phyloP scores from a whole-genome alignment of 257 asterid species.

The Nicotiana benthamiana region DNA sequence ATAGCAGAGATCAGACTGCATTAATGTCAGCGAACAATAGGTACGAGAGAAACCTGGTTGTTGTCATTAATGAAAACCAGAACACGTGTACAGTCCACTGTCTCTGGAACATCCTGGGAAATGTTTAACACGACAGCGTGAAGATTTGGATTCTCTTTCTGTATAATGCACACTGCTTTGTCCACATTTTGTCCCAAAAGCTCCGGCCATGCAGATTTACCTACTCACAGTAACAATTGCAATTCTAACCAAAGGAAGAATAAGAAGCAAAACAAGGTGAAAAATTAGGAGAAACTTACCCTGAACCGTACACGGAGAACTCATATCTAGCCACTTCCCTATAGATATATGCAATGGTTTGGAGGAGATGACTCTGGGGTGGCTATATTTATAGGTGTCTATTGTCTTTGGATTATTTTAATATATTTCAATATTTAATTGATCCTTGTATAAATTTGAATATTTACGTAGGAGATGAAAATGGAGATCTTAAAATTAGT shows the following conservation, averaged over 20 bases:
- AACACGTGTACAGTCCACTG: conserved; percentile 6
- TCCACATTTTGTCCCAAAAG: conserved; percentile 2
- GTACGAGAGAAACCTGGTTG: conserved; percentile 2
- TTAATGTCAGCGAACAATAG: not conserved
- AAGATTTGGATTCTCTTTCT: conserved; percentile 4
- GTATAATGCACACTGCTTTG: not conserved
- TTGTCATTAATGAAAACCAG: not conserved
- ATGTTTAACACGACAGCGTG: not conserved
- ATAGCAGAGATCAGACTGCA: not conserved
- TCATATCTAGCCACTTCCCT: not conserved
- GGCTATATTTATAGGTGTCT: conserved; percentile 3
- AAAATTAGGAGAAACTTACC: not conserved
- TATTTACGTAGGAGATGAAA: not conserved
- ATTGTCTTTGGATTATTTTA: not conserved
- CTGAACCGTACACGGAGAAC: not conserved
- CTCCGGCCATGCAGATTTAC: conserved; percentile 3
- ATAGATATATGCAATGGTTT: not conserved
- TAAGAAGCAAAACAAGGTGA: not conserved
- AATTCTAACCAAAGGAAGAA: not conserved
- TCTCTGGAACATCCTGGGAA: not conserved
- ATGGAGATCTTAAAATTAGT: not conserved
- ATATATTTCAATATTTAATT: not conserved
- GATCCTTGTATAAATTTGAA: not conserved
- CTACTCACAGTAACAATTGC: not conserved
- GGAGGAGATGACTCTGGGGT: not conserved